Evolutionary conservation across 805 yeast species (phyloP), one percentile per base, ranked within the genome.

Genomic region (Monosporozyma aerobia): DNA sequence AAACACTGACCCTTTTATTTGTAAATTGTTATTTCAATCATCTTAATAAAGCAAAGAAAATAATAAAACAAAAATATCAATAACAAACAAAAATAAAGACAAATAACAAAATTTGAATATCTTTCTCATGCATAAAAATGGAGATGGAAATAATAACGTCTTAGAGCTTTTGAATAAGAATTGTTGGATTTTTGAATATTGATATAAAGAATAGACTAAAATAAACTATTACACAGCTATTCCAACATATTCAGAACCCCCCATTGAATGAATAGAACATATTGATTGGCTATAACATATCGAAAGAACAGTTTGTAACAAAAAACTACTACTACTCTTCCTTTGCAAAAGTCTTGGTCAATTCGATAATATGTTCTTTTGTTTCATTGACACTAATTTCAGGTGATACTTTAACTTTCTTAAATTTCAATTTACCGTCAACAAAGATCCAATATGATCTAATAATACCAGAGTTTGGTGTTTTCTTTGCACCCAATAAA

Each of bases 401-500:
- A 19, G 85, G 85, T 11, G 74, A 69, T 33, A 74, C 61, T 54
- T 70, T 72, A 33, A 75, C 60, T 48, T 72, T 69, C 51, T 71
- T 72, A 33, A 62, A 63, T 32, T 59, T 68, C 59, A 90, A 74
- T 56, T 80, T 77, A 13, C 97, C 97, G 63, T 88, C 83, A 44
- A 76, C 79, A 67, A 94, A 86, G 45, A 92, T 78, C 88, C 95
- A 90, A 64, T 92, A 96, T n/a, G 96, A 87, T 65, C 99, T 80
- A 52, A 82, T 79, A 49, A 85, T 80, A 5, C 96, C 95, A 14
- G 71, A 65, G 19, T 74, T 69, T 33, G 95, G 89, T 1, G 75
- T 63, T 73, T 90, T 92, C 62, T 83, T 85, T 23, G 95, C 96
- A 5, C 97, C 97, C 56, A 94, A 73, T 2, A 75, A 66, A 0